Conservation (phyloP, 2,329 filamentous ascomycete genomes). For the Beauveria australis region DNA sequence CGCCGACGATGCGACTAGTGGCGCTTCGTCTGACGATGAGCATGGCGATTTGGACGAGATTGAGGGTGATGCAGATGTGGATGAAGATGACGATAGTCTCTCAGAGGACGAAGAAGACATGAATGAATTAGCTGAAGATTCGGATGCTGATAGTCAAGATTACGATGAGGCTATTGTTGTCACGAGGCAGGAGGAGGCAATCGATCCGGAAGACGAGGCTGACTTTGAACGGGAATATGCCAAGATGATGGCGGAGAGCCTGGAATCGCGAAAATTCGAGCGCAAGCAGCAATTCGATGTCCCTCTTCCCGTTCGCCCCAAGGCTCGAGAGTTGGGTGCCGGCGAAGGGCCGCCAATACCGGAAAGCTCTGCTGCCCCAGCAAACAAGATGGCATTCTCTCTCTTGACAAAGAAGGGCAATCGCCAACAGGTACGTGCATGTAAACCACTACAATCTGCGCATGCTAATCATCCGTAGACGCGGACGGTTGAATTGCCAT, state of each 20-base stretch:
- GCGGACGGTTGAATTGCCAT: conserved; percentile 78
- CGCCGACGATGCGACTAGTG: conserved; percentile 63
- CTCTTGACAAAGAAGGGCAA: conserved; percentile 94
- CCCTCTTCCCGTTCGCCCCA: conserved; percentile 80
- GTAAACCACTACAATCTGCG: background rate
- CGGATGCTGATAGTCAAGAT: conserved; percentile 46
- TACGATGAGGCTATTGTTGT: conserved; percentile 88
- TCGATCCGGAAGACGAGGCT: conserved; percentile 88
- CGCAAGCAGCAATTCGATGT: conserved; percentile 92
- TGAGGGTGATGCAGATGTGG: conserved; percentile 51
- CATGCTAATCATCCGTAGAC: conserved; percentile 47
- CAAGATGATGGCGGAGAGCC: conserved; percentile 95
- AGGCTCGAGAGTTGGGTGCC: conserved; percentile 41
- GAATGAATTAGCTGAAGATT: conserved; percentile 42
- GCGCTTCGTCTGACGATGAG: conserved; percentile 68
- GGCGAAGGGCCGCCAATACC: conserved; percentile 8
- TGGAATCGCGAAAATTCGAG: conserved; percentile 93
- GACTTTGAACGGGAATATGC: conserved; percentile 98
- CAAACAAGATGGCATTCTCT: conserved; percentile 85
- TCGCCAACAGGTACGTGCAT: conserved; percentile 65
- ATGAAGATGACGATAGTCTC: conserved; percentile 49
- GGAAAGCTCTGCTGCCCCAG: conserved; percentile 12
- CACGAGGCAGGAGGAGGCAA: conserved; percentile 78
- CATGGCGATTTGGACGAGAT: conserved; percentile 59
- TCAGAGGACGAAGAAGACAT: conserved; percentile 52